phyloP scores from a whole-genome alignment of 78 protist genomes.

The Protostelium mycophagum region DNA sequence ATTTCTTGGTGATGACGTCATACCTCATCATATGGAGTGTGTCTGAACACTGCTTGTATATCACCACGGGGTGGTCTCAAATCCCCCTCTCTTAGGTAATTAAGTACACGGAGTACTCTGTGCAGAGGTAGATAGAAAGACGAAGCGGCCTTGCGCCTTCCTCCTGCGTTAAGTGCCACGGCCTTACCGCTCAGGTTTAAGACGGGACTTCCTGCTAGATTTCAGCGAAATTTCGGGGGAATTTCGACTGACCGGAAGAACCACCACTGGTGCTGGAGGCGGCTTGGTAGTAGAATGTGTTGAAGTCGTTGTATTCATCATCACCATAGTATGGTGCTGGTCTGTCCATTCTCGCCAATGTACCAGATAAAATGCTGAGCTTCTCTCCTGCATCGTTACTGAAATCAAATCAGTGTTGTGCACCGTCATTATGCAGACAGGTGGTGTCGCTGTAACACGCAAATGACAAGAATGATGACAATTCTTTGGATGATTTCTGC shows the following conservation, averaged over 20 bases:
- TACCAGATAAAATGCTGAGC: constrained; percentile 44
- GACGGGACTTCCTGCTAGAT: constrained; percentile 17
- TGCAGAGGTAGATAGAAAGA: constrained; percentile 39
- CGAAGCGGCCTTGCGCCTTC: constrained; percentile 17
- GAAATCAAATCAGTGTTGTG: too few species aligned
- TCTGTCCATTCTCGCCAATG: constrained; percentile 55
- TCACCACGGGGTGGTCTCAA: not conserved
- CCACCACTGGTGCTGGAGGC: constrained; percentile 40
- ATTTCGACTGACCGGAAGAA: constrained; percentile 2
- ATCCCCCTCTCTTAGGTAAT: not conserved
- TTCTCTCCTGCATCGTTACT: constrained; percentile 60
- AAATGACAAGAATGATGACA: not conserved
- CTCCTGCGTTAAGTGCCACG: constrained; percentile 39
- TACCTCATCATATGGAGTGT: constrained; percentile 12
- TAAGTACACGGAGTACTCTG: constrained; percentile 11
- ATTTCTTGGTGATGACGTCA: not conserved
- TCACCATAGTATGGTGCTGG: constrained; percentile 28
- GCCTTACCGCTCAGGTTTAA: constrained; percentile 16
- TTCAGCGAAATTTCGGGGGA: not conserved
- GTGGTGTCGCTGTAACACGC: too few species aligned
- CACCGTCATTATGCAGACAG: too few species aligned
- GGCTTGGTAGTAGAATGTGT: constrained; percentile 58
- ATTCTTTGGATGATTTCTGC: too few species aligned
- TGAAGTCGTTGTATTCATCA: constrained; percentile 44
- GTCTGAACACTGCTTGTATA: not conserved